phyloP scores from a whole-genome alignment of 352 stramenopile species.

The Pythium folliculosum region DNA sequence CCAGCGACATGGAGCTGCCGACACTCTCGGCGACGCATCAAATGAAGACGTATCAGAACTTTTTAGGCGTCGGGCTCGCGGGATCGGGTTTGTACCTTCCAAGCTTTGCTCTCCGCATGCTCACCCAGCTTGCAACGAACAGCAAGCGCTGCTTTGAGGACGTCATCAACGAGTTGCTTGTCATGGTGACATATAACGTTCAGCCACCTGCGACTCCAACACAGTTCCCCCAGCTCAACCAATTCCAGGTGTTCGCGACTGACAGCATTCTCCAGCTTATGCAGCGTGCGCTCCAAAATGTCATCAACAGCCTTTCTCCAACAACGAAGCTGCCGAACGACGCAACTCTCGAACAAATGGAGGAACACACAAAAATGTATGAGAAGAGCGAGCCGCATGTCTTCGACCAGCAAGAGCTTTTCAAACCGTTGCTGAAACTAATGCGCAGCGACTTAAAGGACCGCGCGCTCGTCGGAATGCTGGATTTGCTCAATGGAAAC shows the following conservation, averaged over 20 bases:
- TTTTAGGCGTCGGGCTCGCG: constrained; percentile 63
- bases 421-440: constrained; percentile 55
- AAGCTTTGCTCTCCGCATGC: constrained; percentile 79
- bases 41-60: constrained; percentile 83
- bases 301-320: constrained; percentile 61
- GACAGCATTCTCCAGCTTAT: constrained; percentile 82
- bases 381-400: constrained; percentile 39
- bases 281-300: constrained; percentile 65
- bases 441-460: constrained; percentile 82
- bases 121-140: constrained; percentile 72
- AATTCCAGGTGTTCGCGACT: constrained; percentile 79
- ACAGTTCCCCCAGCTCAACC: constrained; percentile 58
- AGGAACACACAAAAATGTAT: constrained; percentile 39
- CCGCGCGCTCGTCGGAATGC: constrained; percentile 57
- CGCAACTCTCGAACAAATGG: constrained; percentile 47
- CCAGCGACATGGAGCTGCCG: constrained; percentile 32
- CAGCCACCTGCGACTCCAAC: constrained; percentile 38
- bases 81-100: constrained; percentile 63
- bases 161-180: constrained; percentile 70
- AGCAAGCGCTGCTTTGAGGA: constrained; percentile 77
- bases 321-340: constrained; percentile 45
- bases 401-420: constrained; percentile 76
- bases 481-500: constrained; percentile 79
- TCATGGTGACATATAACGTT: constrained; percentile 67
- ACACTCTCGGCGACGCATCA: constrained; percentile 56